Percentiles rank a stretch among this genome's conserved stretches.
Conservation (phyloP, 2,329 filamentous ascomycete genomes). For the Aspergillus melleus region DNA sequence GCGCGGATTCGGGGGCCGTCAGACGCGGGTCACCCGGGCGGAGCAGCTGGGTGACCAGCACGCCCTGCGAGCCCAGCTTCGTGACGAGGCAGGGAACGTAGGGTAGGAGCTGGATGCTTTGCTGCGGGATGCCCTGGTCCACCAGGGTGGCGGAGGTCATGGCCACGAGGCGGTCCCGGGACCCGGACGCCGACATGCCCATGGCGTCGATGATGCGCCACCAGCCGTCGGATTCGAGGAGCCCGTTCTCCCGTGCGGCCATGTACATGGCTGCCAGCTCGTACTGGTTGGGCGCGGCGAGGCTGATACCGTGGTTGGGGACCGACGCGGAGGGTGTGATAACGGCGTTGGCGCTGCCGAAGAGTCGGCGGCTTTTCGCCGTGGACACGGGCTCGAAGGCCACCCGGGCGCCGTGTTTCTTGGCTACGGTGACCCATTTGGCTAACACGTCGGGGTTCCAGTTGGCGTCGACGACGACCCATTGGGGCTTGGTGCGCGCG, state of each 20-base stretch:
- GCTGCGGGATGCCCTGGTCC: conserved; percentile 78
- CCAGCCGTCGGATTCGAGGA: conserved; percentile 72
- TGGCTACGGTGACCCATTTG: conserved; percentile 66
- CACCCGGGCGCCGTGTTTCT: conserved; percentile 57
- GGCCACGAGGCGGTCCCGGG: conserved; percentile 68
- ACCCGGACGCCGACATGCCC: conserved; percentile 65
- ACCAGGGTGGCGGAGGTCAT: conserved; percentile 69
- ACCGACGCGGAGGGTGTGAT: conserved; percentile 47
- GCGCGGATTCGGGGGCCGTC: conserved; percentile 59
- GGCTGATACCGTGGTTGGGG: conserved; percentile 65
- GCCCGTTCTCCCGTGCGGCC: conserved; percentile 64
- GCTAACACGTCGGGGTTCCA: conserved; percentile 69
- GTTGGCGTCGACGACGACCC: conserved; percentile 84
- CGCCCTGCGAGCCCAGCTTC: conserved; percentile 76
- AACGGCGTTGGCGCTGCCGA: conserved; percentile 41
- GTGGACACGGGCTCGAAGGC: conserved; percentile 89
- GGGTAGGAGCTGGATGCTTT: conserved; percentile 79
- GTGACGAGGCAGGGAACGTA: conserved; percentile 83
- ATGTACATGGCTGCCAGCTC: conserved; percentile 79
- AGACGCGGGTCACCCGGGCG: conserved; percentile 67
- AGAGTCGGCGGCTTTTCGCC: conserved; percentile 72
- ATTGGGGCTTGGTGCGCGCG: conserved; percentile 61
- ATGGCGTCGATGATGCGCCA: conserved; percentile 78
- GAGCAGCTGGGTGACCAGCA: conserved; percentile 73
- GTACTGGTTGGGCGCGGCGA: conserved; percentile 79